Evolutionary conservation across 192 early-diverging fungal genomes (phyloP), one percentile per base, ranked within the genome.

Genomic region (Ramicandelaber brevisporus): DNA sequence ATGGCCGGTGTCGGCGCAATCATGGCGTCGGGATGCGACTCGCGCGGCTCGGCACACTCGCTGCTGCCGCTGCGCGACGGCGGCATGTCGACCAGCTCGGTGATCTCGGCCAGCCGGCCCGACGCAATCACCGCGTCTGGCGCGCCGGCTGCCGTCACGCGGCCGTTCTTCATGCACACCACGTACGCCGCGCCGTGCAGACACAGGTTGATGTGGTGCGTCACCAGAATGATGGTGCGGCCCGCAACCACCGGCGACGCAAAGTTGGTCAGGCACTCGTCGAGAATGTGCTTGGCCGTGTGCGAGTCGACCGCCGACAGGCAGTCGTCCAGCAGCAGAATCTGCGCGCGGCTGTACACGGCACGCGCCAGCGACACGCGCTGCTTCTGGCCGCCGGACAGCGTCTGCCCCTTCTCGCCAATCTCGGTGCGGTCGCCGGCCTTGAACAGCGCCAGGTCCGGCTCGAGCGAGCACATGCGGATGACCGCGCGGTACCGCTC

Each of bases 241-340:
- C 59, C 51, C 4, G 31, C 30, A 58, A 92, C 53, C 25, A 84
- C 34, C 3, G 57, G 59, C 10, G 2, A 12, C 5, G 19, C 21
- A 13, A 22, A 29, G 19, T 59, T 60, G 13, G 59, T 55, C 34
- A 96, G 33, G 28, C 76, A 81, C 17, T 73, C 35, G 12, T 79
- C 57, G 37, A 77, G 69, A 17, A 97, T 48, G 33, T 80, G 74
- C 20, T 65, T 63, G 5, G 76, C 85, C 1, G 86, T 93, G 17
- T 85, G 85, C 3, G 81, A 68, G 42, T 97, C 92, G 0, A 93
- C 88, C 13, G 88, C 92, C 17, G 76, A 78, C 24, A 90, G 52
- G 37, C 73, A 78, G 41, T 86, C 86, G 41, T 90, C 86, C 31
- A 84, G 42, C 5, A 87, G 43, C 16, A 87, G 40, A 12, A 37